Base-by-base conservation (phyloP, 208 protist species). In the Novymonas esmeraldas region DNA sequence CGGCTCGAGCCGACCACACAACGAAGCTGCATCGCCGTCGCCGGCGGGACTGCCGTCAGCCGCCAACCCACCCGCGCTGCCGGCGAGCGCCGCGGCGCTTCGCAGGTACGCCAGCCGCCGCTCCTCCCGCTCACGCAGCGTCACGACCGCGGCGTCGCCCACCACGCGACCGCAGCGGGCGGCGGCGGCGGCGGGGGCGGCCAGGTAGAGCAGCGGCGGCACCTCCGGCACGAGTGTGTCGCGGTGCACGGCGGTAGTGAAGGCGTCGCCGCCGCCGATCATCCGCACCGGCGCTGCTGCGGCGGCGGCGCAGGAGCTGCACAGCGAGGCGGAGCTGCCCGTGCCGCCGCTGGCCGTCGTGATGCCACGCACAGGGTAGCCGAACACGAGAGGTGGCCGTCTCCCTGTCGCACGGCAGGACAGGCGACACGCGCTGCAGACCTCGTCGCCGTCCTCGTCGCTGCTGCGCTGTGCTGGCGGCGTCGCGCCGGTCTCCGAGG, bases 401-500 rank as follows among this genome's bases (percentile, higher is more conserved):
- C n/a, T n/a, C n/a, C n/a, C n/a, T n/a, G n/a, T n/a, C n/a, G n/a
- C 38, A 22, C 18, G 16, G 52, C 3, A 20, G 33, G 29, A 20
- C 0, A 11, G 45, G 29, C 48, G 28, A 28, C 66, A 65, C 57
- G 57, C 46, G 66, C 66, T 73, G 66, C 66, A 60, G 49, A 39
- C 28, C 13, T 36, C 41, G 7, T 48, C 56, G 20, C 52, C 18
- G 11, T 42, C 52, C 52, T 45, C 34, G 41, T 50, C 29, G 31
- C 57, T 63, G 26, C 57, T 49, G 22, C 16, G 13, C 36, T 48
- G 57, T 24, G 31, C 28, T 14, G 57, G 57, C 9, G 57, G 57
- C 20, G 44, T 54, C 20, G 59, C 20, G 33, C 59, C 59, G 28
- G 59, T 54, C 45, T 54, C 39, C 33, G 65, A 71, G 5, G 65